phyloP scores from a whole-genome alignment of 179 eudicot genomes.

The Beta corolliflora region DNA sequence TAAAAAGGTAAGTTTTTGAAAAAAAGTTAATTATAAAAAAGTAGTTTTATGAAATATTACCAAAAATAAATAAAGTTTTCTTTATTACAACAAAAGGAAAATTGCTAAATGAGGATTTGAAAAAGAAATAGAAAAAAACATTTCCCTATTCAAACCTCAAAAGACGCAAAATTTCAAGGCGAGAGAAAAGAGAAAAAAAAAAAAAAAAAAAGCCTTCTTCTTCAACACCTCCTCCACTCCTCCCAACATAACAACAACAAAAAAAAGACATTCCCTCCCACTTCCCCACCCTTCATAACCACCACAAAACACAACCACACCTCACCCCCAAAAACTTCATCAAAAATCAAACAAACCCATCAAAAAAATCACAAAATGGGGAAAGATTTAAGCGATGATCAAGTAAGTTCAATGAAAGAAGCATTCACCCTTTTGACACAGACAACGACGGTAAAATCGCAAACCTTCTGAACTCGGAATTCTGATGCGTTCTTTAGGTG shows the following conservation, averaged over 20 bases:
- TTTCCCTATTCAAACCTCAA: conserved; percentile 13
- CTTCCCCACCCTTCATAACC: not conserved
- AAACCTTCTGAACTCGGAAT: conserved; percentile 80
- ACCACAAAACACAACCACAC: not conserved
- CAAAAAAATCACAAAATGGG: conserved; percentile 45
- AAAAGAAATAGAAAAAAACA: not conserved
- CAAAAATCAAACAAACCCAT: not conserved
- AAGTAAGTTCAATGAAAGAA: conserved; percentile 66
- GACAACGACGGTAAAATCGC: conserved; percentile 83
- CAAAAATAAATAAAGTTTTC: too few species aligned
- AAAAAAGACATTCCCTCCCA: not conserved
- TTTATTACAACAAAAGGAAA: too few species aligned
- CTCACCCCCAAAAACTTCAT: not conserved
- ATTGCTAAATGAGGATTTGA: not conserved
- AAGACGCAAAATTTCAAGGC: conserved; percentile 12
- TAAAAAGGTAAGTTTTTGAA: too few species aligned
- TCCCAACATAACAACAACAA: not conserved
- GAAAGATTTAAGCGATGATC: conserved; percentile 47
- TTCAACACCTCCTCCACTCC: not conserved
- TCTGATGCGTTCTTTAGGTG: conserved; percentile 82
- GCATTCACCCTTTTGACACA: conserved; percentile 78
- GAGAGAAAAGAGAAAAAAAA: not conserved
- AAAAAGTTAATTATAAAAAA: too few species aligned
- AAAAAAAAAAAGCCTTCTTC: not conserved
- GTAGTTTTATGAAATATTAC: too few species aligned